A percentile compares a stretch with the other conserved stretches of the same genome.
Conservation (phyloP, 108 stramenopile genomes). For the Cylindrotheca fusiformis region DNA sequence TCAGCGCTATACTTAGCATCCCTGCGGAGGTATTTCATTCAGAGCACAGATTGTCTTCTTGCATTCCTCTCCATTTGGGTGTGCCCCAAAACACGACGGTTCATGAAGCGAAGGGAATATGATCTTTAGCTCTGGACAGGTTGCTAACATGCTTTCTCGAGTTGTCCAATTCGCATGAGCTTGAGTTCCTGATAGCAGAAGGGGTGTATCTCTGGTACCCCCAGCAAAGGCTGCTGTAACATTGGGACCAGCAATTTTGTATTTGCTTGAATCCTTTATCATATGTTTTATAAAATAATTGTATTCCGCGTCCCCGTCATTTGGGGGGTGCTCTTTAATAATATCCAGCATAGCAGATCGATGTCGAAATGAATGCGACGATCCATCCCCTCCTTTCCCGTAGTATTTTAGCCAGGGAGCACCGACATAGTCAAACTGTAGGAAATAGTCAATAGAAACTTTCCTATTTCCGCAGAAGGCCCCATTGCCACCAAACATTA, state of each 20-base stretch:
- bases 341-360: constrained; percentile 41
- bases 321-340: constrained; percentile 19
- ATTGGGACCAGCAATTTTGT: constrained; percentile 9
- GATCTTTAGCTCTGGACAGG: constrained; percentile 53
- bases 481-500: constrained; percentile 54
- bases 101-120: constrained; percentile 62
- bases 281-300: constrained; percentile 32
- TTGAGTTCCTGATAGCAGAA: constrained; percentile 47
- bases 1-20: no score
- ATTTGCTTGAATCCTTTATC: constrained; percentile 13
- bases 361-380: constrained; percentile 40
- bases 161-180: constrained; percentile 26
- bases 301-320: constrained; percentile 23
- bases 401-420: constrained; percentile 25
- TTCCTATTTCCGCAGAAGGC: constrained; percentile 43
- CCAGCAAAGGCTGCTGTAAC: constrained; percentile 40
- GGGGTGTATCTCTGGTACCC: constrained; percentile 23
- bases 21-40: constrained; percentile 35
- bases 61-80: constrained; percentile 50
- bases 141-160: constrained; percentile 35
- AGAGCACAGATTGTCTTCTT: constrained; percentile 51
- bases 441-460: constrained; percentile 6
- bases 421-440: constrained; percentile 36
- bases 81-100: constrained; percentile 65
- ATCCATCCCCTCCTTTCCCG: constrained; percentile 45